Base-by-base conservation (phyloP, 495 filamentous ascomycete species). In the Lasiosphaeria ovina region DNA sequence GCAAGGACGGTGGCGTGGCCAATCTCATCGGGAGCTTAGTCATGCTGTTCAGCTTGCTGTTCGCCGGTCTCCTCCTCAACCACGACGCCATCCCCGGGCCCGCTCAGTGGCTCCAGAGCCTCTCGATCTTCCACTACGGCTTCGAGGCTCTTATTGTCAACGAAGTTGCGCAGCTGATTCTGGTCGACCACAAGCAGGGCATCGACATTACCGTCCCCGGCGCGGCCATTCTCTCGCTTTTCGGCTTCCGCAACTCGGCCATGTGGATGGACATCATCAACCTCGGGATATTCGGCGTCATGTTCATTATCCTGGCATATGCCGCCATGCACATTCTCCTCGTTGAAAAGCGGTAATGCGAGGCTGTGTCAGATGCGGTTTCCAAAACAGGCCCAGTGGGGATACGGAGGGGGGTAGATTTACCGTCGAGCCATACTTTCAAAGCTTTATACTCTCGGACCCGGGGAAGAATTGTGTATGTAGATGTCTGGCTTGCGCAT, bases 51-150 rank as follows among this genome's bases (percentile, higher is more conserved):
- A 94, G 89, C 68, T 75, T 99, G 65, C 82, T 99, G 1, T 97
- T 99, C 74, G 92, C 92, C 0, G 94, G 94, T 58, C 79, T 98
- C 36, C 76, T 99, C 53, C 82, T 99, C 51, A 99, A 99, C 70
- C 92, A 96, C 67, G 85, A 97, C 69, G 91, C 89, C 12, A 98
- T 98, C 59, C 94, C 94, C 4, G 75, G 81, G 44, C 84, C 86
- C 7, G 88, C 91, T 7, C 68, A 90, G 58, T 99, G 94, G 94
- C 71, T 98, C 40, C 95, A 99, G 76, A 77, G 92, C 78, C 80
- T 97, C n/a, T 97, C 92, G 17, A 99, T 99, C 64, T 99, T 98
- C 85, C 94, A 99, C 72, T 99, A 96, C 70, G 94, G 87, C 3
- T 98, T 99, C 66, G 94, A 97, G 78, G 89, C 90, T 3, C 82